A percentile compares a stretch with the other conserved stretches of the same genome.
These are phyloP conservation scores for Ceratobasidium papillatum DNA, from an alignment of 1,284 basidiomycete species.

Conservation along the genomic window DNA sequence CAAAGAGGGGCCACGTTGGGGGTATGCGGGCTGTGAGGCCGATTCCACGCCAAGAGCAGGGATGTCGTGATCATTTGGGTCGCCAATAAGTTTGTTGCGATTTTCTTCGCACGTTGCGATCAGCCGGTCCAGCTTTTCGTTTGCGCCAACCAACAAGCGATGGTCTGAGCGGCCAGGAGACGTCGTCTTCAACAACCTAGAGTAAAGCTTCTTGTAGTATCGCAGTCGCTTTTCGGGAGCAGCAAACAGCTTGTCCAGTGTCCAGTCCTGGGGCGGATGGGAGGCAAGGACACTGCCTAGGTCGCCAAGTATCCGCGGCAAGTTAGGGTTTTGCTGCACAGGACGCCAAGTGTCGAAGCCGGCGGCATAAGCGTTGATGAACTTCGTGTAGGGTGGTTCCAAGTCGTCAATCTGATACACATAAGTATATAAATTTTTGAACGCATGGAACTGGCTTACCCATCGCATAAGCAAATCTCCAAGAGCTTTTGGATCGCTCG, in stretches of 20 bases:
- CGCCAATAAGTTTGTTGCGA: constrained; percentile 25
- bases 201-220: constrained; percentile 94
- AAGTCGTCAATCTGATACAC: constrained; percentile 82
- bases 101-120: constrained; percentile 73
- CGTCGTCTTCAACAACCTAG: constrained; percentile 86
- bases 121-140: constrained; percentile 82
- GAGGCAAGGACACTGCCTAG: constrained; percentile 74
- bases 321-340: constrained; percentile 76
- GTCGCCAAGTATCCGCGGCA: constrained; percentile 72
- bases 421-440: constrained; percentile 10
- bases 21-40: not conserved
- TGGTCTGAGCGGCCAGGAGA: constrained; percentile 90
- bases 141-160: constrained; percentile 77
- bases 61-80: constrained; percentile 30
- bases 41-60: constrained; percentile 14
- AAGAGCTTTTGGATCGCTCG: constrained; percentile 92
- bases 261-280: constrained; percentile 70
- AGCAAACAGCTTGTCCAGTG: constrained; percentile 86
- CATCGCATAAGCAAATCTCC: constrained; percentile 97
- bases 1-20: constrained; percentile 8
- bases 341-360: constrained; percentile 88
- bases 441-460: constrained; percentile 63
- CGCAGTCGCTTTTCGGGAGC: constrained; percentile 85
- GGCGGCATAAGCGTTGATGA: constrained; percentile 73
- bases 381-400: constrained; percentile 85